Evolutionary conservation across 176 grass and related monocot genomes (phyloP).

Genomic region (Echinochloa phyllopogon): DNA sequence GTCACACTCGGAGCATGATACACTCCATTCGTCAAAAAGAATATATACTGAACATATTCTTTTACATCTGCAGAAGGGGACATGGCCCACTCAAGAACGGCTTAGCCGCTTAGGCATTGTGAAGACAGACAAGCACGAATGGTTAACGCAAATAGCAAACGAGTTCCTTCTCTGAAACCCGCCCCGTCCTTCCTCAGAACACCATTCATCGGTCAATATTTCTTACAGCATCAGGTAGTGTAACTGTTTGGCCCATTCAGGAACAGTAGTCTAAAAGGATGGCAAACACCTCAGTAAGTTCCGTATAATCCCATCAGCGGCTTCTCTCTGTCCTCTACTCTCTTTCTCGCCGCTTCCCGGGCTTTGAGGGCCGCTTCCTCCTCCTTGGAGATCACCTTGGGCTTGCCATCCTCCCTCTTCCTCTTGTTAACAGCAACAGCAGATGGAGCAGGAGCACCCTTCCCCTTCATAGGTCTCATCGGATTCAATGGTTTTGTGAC

Average conservation of each 20-base stretch:
- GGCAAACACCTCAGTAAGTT: conserved; percentile 44
- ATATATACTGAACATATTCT: not conserved
- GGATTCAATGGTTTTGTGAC: conserved; percentile 73
- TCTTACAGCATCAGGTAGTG: not conserved
- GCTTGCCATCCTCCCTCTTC: conserved; percentile 69
- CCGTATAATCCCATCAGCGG: conserved; percentile 81
- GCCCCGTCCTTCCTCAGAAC: not conserved
- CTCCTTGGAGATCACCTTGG: conserved; percentile 79
- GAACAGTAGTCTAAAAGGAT: not conserved
- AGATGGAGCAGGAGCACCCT: conserved; percentile 54
- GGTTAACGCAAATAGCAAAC: not conserved
- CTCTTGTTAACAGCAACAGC: conserved; percentile 67
- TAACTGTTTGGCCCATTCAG: not conserved
- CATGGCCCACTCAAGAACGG: not conserved
- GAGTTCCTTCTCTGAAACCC: not conserved
- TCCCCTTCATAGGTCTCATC: conserved; percentile 66
- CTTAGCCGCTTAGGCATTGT: not conserved
- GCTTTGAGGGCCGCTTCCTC: conserved; percentile 78
- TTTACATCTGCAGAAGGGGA: conserved; percentile 14
- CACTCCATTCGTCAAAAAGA: not conserved
- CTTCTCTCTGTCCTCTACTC: conserved; percentile 88
- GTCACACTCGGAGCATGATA: not conserved
- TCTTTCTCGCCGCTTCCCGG: conserved; percentile 77
- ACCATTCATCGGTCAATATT: not conserved
- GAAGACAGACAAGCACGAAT: not conserved